Base-by-base conservation (phyloP, 352 stramenopile genomes). In the Phytophthora brassicae region DNA sequence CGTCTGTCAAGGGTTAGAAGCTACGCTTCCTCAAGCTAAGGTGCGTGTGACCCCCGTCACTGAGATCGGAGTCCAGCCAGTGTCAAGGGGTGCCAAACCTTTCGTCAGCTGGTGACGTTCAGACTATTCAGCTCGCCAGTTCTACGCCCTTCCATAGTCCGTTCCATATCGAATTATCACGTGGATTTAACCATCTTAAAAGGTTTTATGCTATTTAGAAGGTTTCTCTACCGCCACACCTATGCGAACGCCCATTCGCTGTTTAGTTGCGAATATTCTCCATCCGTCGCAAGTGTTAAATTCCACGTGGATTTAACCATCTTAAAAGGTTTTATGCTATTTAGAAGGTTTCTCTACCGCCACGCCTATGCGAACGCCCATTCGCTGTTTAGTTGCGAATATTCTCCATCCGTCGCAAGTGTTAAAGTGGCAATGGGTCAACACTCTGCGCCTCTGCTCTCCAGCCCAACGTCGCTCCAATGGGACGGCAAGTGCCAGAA, bases 401-500 rank as follows among this genome's bases (percentile, higher is more conserved):
- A 50, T 55, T 42, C 53, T 23, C 36, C 35, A 19, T 11, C 47
- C 24, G 11, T 11, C 50, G 16, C 51, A 59, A 43, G 3, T 17
- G 0, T 19, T 2, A 19, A n/a, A n/a, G n/a, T n/a, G n/a, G n/a
- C 41, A 14, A 74, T 75, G 67, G 56, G 51, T 19, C 56, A 72
- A 14, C 33, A 46, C 1, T 36, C 49, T 13, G 49, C 43, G 20
- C 5, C 33, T 12, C 16, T 49, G 20, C 33, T 59, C 41, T 52
- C 48, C n/a, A 64, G 35, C 55, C 49, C n/a, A 65, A 29, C 67
- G 9, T 39, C 60, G 28, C 60, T 56, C 17, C 31, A 46, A 1
- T 81, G 72, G 72, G 72, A 81, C 66, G 70, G 70, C 57, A 81
- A 81, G 54, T 81, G 70, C 47, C 56, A 54, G 0, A 60, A 60